These are phyloP conservation scores for Camellia japonica DNA, from an alignment of 148 eudicot species.

Conservation along the genomic window DNA sequence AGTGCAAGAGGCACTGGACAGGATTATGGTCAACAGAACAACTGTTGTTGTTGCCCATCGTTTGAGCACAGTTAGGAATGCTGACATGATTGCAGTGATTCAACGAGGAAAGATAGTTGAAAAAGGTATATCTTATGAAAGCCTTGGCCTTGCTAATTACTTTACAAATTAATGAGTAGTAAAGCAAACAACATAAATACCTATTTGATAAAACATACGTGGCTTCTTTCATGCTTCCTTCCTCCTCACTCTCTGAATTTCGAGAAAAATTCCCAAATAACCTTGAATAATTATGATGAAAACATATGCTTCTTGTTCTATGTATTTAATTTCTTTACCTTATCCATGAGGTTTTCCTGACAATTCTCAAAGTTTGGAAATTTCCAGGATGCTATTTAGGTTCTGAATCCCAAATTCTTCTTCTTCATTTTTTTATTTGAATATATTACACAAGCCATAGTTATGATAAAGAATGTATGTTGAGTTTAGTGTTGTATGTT, in stretches of 20 bases:
- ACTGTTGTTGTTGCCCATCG: conserved; percentile 79
- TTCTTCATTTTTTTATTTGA: no score
- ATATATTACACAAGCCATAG: not conserved
- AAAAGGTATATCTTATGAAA: conserved; percentile 46
- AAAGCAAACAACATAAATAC: no score
- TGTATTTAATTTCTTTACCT: not conserved
- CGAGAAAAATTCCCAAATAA: not conserved
- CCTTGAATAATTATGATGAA: not conserved
- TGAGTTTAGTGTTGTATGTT: not conserved
- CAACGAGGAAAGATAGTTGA: conserved; percentile 67
- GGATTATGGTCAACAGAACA: conserved; percentile 66
- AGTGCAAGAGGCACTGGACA: conserved; percentile 73
- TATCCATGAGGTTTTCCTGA: not conserved
- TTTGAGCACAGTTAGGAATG: conserved; percentile 66
- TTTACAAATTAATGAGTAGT: not conserved
- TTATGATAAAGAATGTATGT: not conserved
- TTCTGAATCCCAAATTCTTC: not conserved
- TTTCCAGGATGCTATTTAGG: not conserved
- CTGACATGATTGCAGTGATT: conserved; percentile 66
- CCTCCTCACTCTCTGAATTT: not conserved
- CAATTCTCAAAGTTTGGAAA: not conserved
- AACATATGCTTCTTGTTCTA: not conserved
- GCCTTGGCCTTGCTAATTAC: not conserved
- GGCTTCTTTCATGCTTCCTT: no score
- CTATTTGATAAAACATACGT: no score